Base-by-base conservation (phyloP, 2,329 filamentous ascomycete species). In the Emergomyces orientalis region DNA sequence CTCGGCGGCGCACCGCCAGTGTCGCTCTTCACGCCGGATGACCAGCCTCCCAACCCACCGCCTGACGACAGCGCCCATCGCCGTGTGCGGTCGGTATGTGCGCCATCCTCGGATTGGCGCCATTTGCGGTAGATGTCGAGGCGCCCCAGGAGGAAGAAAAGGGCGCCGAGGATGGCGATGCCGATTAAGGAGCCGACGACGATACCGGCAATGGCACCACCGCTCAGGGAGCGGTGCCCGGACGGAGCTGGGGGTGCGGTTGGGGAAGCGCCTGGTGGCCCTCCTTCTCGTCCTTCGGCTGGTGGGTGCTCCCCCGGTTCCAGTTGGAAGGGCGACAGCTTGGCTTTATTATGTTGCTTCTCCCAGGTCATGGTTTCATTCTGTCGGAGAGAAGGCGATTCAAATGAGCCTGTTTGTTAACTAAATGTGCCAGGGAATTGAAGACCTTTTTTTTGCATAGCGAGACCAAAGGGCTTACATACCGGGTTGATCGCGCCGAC, bases 401-500 rank as follows among this genome's bases (percentile, higher is more conserved):
- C 27, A 32, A 30, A 8, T 9, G 30, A 13, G 30, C 27, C 9
- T 30, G 27, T 22, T 54, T 32, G 65, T 69, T 27, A 70, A 63
- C 34, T 32, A 49, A 8, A 17, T 47, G 45, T 11, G 22, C 25
- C 25, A 2, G 14, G 25, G 2, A 27, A 30, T 55, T 27, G 13
- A 2, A 32, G 19, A n/a, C n/a, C n/a, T n/a, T n/a, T n/a, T n/a
- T n/a, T n/a, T n/a, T n/a, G n/a, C n/a, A n/a, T n/a, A n/a, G n/a
- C n/a, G n/a, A n/a, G n/a, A n/a, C n/a, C n/a, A n/a, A n/a, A n/a
- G 41, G 43, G 30, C 30, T 41, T 22, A 22, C 25, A 63, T 77
- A 86, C 83, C 7, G 86, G 82, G 69, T 92, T 93, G 67, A 93
- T 87, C 1, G 84, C 87, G 2, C 88, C 89, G 19, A 93, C 82